These are phyloP conservation scores for Rhynchosporium graminicola DNA, from an alignment of 2,329 filamentous ascomycete genomes.

Conservation along the genomic window DNA sequence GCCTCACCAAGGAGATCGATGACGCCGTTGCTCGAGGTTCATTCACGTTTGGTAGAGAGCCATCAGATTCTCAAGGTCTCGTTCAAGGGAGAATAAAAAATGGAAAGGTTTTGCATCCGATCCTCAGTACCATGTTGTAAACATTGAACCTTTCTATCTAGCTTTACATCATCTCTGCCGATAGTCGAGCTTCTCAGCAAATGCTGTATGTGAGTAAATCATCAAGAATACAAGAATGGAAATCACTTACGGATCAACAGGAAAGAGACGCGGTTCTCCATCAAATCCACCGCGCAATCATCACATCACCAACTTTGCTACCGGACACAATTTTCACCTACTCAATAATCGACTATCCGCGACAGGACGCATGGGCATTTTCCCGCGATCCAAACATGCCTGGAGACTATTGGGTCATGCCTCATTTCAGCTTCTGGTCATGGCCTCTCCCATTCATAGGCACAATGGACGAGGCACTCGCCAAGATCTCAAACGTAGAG, in stretches of 20 bases:
- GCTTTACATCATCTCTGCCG: slow-evolving; percentile 49
- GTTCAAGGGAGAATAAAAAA: slow-evolving; percentile 47
- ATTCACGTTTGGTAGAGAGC: slow-evolving; percentile 44
- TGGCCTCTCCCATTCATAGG: slow-evolving; percentile 54
- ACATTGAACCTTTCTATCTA: slow-evolving; percentile 24
- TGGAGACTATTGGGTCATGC: slow-evolving; percentile 51
- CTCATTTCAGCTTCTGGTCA: slow-evolving; percentile 58
- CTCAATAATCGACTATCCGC: slow-evolving; percentile 52
- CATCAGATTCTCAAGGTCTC: slow-evolving; percentile 44
- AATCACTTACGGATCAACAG: slow-evolving; percentile 34
- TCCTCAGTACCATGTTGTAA: neutral
- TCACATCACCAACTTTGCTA: slow-evolving; percentile 50
- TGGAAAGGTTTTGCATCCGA: slow-evolving; percentile 42
- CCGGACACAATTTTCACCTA: slow-evolving; percentile 56
- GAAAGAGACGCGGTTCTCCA: slow-evolving; percentile 54
- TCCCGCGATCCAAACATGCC: slow-evolving; percentile 44
- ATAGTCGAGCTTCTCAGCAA: slow-evolving; percentile 45
- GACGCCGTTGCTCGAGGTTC: slow-evolving; percentile 47
- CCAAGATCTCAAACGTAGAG: slow-evolving; percentile 45
- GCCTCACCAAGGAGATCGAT: slow-evolving; percentile 50
- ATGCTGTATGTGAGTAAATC: slow-evolving; percentile 44
- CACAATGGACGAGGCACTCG: slow-evolving; percentile 45
- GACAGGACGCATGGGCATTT: slow-evolving; percentile 49
- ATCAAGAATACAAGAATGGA: neutral
- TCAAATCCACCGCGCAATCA: slow-evolving; percentile 54